Base-by-base conservation (phyloP, 2,329 filamentous ascomycete genomes). In the Cryphonectria naterciae region DNA sequence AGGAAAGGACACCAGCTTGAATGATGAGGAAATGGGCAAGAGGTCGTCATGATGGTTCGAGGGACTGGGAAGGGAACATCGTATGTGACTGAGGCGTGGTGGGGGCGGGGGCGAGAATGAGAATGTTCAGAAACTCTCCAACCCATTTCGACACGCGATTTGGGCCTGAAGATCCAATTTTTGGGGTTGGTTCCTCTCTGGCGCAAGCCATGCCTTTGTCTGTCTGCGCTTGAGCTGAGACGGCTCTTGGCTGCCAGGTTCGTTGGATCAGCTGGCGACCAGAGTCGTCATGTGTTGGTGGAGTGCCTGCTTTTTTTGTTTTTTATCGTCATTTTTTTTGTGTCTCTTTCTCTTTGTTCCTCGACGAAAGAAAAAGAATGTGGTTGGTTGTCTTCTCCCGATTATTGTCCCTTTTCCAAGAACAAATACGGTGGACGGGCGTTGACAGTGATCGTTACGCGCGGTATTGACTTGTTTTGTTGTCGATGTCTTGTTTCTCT, bases 341-440 rank as follows among this genome's bases (percentile, higher is more conserved):
- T 10, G 37, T 41, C 22, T 43, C 11, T 25, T 39, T 61, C 28
- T 32, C 11, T 37, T 37, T 49, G 46, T 49, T n/a, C 43, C 19
- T 11, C 22, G 5, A 49, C 10, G 52, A 19, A 54, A 28, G 52
- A 15, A 68, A 67, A 61, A 68, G 54, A 64, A 64, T 46, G 25
- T 46, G 37, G 61, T 28, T 46, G n/a, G 61, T 28, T 64, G 37
- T 64, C 39, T 46, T 46, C 17, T 46, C 39, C 35, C 58, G 11
- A 11, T 61, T 17, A 6, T 61, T 61, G 32, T 61, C 32, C 32
- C 35, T 61, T 39, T 32, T 32, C 4, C 54, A 39, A 61, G 58
- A 39, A n/a, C 58, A 39, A 39, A 22, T 61, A n/a, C 19, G 32
- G 58, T n/a, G 58, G 58, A 39, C 58, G 58, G 58, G 58, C 58